Base-by-base conservation (phyloP, 2,329 filamentous ascomycete genomes). In the Leptosphaerulina australis region DNA sequence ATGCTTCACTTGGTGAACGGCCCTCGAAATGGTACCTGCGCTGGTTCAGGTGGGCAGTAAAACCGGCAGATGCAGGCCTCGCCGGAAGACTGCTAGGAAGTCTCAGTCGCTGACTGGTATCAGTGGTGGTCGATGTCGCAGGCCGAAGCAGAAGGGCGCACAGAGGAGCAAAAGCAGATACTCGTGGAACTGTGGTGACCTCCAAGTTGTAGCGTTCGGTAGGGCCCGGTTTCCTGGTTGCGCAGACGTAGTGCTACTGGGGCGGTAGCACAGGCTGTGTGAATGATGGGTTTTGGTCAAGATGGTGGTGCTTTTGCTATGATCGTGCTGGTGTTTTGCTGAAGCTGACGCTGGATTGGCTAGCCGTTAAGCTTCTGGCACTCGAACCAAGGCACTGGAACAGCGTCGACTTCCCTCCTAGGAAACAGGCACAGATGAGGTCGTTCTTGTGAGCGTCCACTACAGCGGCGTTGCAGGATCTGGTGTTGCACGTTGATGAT, bases 211-310 rank as follows among this genome's bases (percentile, higher is more conserved):
- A 70, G 70, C 49, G 56, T 58, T 74, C 64, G 68, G 69, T 68
- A 68, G 62, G 63, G 67, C 72, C 76, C 74, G 69, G 58, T 70
- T 73, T 71, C 70, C 73, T 73, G 76, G 75, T 76, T 71, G 76
- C 72, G 76, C 74, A 78, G 74, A 74, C 67, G 72, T 69, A 66
- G 74, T 74, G 75, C 70, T 66, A 75, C 75, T 71, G 39, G 34
- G 60, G 62, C 50, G 55, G 72, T 73, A 52, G 63, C 63, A 72
- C 69, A 62, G 60, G 63, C 69, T 72, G 68, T 71, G 69, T 62
- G 60, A 53, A 53, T 46, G 63, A 60, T 61, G 59, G 58, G 57
- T 66, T 72, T 66, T 22, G 68, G 68, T 64, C 64, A 68, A 68
- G 64, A 66, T 37, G 62, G 59, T 59, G 50, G 53, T 54, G 45